Base-by-base conservation (phyloP, 331 rosid genomes). In the Malus hybrid region DNA sequence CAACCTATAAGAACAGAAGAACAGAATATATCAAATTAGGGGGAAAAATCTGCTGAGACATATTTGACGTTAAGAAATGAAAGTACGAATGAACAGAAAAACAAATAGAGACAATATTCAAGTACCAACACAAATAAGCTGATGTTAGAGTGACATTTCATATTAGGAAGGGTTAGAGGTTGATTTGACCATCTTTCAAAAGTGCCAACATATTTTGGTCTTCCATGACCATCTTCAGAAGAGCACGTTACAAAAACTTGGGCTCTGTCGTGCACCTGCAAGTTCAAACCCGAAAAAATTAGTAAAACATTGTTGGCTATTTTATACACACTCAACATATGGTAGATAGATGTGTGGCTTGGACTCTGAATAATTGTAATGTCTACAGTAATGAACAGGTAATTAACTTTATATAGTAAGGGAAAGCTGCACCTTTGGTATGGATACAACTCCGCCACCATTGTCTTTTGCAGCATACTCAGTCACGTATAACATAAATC, bases 221-320 rank as follows among this genome's bases (percentile, higher is more conserved):
- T 69, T 67, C 84, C 77, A 76, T 79, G 75, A 15, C 63, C 80
- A 74, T 80, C 80, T 78, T 77, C 79, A 32, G 87, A 79, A 72
- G 90, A 85, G 77, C 97, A 92, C 60, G 85, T 82, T 65, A 90
- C 65, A 72, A 94, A 89, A 56, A 94, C 92, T 82, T 94, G 97
- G 80, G 96, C 99, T 81, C 99, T 90, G 90, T 94, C 99, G 82
- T 87, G 92, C 78, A 94, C 82, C 99, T 94, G 92, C 85, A 83
- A 67, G 44, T 50, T 65, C 42, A 32, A 50, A 70, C 27, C 52
- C 52, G 1, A 46, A 68, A 60, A 46, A 60, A 69, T 56, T 71
- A 55, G 22, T 31, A 11, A 22, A 46, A 60, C 4, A 60, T 46
- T 32, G 14, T 54, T 16, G 4, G 65, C 28, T 55, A 71, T 19